A percentile compares a stretch with the other conserved stretches of the same genome.
Evolutionary conservation across 139 green algal species (phyloP).

Genomic region (Chlamydomonas asymmetrica): DNA sequence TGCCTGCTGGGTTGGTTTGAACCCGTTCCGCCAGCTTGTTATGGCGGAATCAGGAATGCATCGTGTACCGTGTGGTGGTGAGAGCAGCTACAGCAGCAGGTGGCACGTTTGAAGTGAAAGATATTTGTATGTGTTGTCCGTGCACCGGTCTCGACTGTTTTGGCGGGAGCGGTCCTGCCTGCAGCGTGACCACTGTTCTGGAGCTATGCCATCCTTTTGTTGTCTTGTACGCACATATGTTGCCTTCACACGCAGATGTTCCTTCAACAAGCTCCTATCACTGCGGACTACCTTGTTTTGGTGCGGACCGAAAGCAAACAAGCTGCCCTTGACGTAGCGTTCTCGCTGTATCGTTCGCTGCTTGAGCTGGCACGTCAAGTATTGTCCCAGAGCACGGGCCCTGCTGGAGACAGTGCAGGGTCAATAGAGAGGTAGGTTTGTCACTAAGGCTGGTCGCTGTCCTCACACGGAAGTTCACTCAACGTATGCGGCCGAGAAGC

Average conservation of each 20-base stretch:
- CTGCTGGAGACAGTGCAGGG: neutral
- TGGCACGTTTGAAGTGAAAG: neutral
- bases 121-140: neutral
- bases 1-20: too few species aligned
- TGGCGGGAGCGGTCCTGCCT: neutral
- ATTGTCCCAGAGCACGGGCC: neutral
- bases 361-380: slow-evolving; percentile 3
- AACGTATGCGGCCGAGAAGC: too few species aligned
- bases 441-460: too few species aligned
- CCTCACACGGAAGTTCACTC: too few species aligned
- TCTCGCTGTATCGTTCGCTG: slow-evolving; percentile 10
- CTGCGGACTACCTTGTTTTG: slow-evolving; percentile 10
- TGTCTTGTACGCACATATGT: neutral
- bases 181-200: neutral
- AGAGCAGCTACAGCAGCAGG: neutral
- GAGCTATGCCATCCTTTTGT: neutral
- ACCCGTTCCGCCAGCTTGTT: too few species aligned
- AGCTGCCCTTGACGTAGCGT: slow-evolving; percentile 4
- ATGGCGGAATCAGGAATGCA: too few species aligned
- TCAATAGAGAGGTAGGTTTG: neutral
- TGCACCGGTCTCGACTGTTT: neutral
- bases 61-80: neutral
- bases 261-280: slow-evolving; percentile 5
- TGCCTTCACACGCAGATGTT: neutral
- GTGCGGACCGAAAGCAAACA: neutral